Evolutionary conservation across 768 basidiomycete species (phyloP).

Genomic region (Suillus variegatus): DNA sequence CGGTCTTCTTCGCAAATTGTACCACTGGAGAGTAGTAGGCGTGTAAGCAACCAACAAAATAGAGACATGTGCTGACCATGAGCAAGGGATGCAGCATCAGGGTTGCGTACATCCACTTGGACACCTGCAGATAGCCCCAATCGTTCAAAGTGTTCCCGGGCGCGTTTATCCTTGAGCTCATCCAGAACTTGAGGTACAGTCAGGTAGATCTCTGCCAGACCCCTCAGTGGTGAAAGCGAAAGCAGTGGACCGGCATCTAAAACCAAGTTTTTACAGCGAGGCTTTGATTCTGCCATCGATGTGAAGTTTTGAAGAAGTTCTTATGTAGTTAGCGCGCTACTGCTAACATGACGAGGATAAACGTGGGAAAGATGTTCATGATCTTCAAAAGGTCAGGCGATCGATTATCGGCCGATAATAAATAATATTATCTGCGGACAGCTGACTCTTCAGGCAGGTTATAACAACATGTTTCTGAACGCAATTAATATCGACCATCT

Average conservation of each 20-base stretch:
- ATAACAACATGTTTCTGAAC: not conserved
- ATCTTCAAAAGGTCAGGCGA: too few relatives aligned
- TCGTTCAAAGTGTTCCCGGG: constrained; percentile 82
- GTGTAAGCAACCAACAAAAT: constrained; percentile 9
- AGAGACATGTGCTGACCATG: constrained; percentile 45
- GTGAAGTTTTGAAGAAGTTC: constrained; percentile 8
- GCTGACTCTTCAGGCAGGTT: not conserved
- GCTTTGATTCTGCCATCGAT: constrained; percentile 31
- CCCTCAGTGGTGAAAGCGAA: constrained; percentile 85
- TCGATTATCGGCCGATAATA: constrained; percentile 8
- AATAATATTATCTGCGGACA: not conserved
- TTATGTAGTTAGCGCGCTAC: too few relatives aligned
- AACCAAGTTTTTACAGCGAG: constrained; percentile 75
- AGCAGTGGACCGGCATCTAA: constrained; percentile 94
- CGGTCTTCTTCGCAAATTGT: constrained; percentile 91
- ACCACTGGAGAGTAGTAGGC: constrained; percentile 57
- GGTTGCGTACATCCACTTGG: constrained; percentile 66
- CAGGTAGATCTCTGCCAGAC: constrained; percentile 80
- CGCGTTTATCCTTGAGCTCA: constrained; percentile 87
- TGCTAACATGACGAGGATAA: too few relatives aligned
- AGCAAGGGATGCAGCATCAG: constrained; percentile 68
- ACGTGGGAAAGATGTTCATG: too few relatives aligned
- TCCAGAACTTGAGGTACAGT: constrained; percentile 90
- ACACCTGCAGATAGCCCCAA: constrained; percentile 78
- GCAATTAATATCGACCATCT: constrained; percentile 5